phyloP scores from a whole-genome alignment of 2,329 filamentous ascomycete genomes.

The Diplodia sapinea region DNA sequence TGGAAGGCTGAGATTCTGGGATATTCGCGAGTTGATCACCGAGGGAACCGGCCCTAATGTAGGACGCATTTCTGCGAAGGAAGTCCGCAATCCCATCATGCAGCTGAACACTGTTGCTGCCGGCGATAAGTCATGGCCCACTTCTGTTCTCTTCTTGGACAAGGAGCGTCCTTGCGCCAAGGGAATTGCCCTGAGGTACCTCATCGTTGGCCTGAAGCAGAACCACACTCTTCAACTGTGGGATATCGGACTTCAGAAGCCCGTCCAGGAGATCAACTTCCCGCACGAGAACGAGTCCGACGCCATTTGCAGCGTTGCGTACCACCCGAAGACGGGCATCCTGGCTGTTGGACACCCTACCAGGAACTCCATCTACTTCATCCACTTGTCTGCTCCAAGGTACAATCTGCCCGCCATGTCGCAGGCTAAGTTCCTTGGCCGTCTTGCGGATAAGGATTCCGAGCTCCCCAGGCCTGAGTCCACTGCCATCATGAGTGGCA shows the following conservation, averaged over 20 bases:
- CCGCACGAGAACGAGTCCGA: constrained; percentile 96
- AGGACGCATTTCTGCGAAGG: constrained; percentile 56
- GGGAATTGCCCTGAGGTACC: constrained; percentile 86
- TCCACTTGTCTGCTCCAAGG: constrained; percentile 91
- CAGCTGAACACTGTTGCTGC: constrained; percentile 86
- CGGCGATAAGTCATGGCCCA: constrained; percentile 94
- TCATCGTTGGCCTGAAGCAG: constrained; percentile 98
- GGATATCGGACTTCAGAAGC: constrained; percentile 94
- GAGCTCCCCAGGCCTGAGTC: constrained; percentile 81
- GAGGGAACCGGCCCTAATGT: constrained; percentile 46
- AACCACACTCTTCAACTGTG: constrained; percentile 98
- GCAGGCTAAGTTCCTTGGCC: constrained; percentile 86
- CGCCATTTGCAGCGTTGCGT: constrained; percentile 96
- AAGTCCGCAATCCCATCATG: constrained; percentile 84
- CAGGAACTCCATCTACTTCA: constrained; percentile 95
- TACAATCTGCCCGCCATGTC: constrained; percentile 82
- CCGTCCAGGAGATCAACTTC: constrained; percentile 95
- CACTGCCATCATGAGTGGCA: constrained; percentile 95
- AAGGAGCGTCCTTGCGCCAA: constrained; percentile 94
- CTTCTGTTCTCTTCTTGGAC: constrained; percentile 93
- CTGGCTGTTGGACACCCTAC: constrained; percentile 95
- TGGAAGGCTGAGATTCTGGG: constrained; percentile 97
- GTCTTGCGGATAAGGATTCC: constrained; percentile 67
- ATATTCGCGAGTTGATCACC: constrained; percentile 74
- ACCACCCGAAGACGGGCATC: constrained; percentile 90